Evolutionary conservation across 495 filamentous ascomycete genomes (phyloP).

Genomic region (Talaromyces nanjingensis): DNA sequence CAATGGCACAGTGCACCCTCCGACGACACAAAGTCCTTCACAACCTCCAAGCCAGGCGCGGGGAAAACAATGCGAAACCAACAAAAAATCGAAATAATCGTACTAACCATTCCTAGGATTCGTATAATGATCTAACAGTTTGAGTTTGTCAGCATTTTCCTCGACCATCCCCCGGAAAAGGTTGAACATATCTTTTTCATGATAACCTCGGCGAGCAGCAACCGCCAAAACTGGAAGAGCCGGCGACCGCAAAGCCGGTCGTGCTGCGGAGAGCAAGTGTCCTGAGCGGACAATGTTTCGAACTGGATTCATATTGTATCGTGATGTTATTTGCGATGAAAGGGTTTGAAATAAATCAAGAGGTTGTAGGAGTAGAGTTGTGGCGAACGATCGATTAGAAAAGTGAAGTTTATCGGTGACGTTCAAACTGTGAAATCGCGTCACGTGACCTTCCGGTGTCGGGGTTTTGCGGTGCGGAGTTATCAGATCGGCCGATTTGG

Average conservation of each 20-base stretch:
- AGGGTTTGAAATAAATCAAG: no score
- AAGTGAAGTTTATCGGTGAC: neutral
- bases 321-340: neutral
- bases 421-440: neutral
- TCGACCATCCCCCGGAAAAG: conserved; percentile 20
- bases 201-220: conserved; percentile 37
- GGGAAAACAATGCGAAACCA: neutral
- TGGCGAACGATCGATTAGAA: neutral
- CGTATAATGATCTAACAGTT: conserved; percentile 88
- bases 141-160: conserved; percentile 25
- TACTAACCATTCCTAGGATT: conserved; percentile 63
- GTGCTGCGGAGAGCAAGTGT: conserved; percentile 3
- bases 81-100: neutral
- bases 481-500: neutral
- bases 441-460: neutral
- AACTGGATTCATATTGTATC: conserved; percentile 9
- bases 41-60: neutral
- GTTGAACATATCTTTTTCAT: conserved; percentile 55
- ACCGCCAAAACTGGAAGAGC: neutral
- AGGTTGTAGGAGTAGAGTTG: neutral
- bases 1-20: neutral
- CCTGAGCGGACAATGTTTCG: conserved; percentile 2
- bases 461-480: neutral
- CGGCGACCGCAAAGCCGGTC: conserved; percentile 7
- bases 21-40: neutral